Evolutionary conservation across 768 basidiomycete species (phyloP).

Genomic region (Agrocybe pediades): DNA sequence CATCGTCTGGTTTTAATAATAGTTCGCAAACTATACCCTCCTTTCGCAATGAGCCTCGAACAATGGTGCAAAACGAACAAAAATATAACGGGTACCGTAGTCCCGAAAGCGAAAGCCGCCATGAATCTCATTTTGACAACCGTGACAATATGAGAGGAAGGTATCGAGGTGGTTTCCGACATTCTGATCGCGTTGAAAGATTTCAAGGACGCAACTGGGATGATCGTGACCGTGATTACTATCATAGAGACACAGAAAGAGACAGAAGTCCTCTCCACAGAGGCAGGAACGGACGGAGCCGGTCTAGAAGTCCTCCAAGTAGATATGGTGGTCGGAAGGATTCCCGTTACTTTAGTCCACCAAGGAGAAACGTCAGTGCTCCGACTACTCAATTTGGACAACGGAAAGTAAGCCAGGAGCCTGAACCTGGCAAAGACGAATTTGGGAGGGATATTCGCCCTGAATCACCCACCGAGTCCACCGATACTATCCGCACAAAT

Average conservation of each 20-base stretch:
- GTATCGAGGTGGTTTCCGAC: conserved; percentile 54
- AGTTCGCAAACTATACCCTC: conserved; percentile 36
- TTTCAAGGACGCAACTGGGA: conserved; percentile 52
- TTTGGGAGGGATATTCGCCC: conserved; percentile 82
- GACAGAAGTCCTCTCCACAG: conserved; percentile 37
- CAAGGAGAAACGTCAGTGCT: conserved; percentile 41
- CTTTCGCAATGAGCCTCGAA: conserved; percentile 47
- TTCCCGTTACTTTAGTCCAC: conserved; percentile 61
- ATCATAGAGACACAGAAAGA: conserved; percentile 42
- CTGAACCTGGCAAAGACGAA: conserved; percentile 68
- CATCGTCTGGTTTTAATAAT: conserved; percentile 33
- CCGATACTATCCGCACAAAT: conserved; percentile 22
- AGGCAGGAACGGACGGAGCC: conserved; percentile 55
- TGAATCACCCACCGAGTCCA: conserved; percentile 40
- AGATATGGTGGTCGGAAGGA: conserved; percentile 55
- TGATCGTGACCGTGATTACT: conserved; percentile 59
- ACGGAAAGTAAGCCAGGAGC: conserved; percentile 22
- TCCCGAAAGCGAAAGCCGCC: conserved; percentile 50
- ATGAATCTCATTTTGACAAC: conserved; percentile 53
- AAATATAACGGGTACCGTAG: conserved; percentile 50
- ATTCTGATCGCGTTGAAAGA: conserved; percentile 58
- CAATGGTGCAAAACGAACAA: conserved; percentile 37
- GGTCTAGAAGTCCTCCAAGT: conserved; percentile 74
- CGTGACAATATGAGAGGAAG: conserved; percentile 53
- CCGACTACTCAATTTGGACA: conserved; percentile 28